A percentile compares a stretch with the other conserved stretches of the same genome.
phyloP scores from a whole-genome alignment of 306 rosid species.

The Vigna mungo region DNA sequence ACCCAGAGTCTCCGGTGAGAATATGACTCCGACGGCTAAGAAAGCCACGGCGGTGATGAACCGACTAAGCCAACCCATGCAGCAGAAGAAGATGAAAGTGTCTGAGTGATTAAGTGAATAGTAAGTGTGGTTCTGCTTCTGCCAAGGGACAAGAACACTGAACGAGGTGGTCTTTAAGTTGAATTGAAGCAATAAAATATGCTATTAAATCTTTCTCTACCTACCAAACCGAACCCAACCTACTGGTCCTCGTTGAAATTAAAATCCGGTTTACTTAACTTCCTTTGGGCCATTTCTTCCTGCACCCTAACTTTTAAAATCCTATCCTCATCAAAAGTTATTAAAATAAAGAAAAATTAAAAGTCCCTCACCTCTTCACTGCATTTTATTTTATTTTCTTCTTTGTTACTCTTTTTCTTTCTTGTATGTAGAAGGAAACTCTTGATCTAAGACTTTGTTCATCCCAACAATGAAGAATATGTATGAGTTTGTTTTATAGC shows the following conservation, averaged over 20 bases:
- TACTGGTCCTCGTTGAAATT: conserved; percentile 9
- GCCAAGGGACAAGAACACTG: neutral
- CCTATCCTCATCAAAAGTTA: no score
- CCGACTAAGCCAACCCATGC: conserved; percentile 85
- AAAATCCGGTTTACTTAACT: neutral
- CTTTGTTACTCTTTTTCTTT: no score
- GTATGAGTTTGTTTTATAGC: no score
- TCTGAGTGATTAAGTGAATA: neutral
- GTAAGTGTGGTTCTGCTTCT: neutral
- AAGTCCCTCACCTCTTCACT: no score
- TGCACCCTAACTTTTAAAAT: no score
- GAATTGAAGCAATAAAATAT: conserved; percentile 28
- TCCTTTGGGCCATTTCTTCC: neutral
- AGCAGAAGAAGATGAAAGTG: no score
- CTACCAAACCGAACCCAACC: conserved; percentile 30
- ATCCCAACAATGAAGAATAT: no score
- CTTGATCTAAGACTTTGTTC: no score
- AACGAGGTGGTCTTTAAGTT: neutral
- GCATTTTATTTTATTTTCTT: no score
- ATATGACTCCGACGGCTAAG: conserved; percentile 86
- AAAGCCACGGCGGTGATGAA: conserved; percentile 78
- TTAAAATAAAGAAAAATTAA: no score
- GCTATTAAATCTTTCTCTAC: neutral
- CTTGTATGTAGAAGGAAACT: no score
- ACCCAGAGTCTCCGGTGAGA: conserved; percentile 88